Evolutionary conservation across 2,329 filamentous ascomycete species (phyloP), one percentile per base, ranked within the genome.

Genomic region (Penicillium sp.): DNA sequence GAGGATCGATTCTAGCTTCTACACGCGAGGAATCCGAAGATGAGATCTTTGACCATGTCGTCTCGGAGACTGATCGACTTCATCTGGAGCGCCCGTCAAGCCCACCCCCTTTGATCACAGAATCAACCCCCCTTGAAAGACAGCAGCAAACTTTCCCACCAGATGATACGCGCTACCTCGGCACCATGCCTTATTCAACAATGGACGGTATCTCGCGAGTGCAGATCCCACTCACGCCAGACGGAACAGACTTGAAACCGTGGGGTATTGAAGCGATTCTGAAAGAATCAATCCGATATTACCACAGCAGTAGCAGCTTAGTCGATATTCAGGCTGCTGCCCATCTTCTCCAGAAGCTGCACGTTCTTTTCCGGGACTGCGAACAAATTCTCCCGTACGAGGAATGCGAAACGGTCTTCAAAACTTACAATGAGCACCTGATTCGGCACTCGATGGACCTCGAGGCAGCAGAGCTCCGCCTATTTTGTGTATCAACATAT

Each of bases 371-470:
- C 49, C 62, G 67, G 9, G 70, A 74, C 15, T 73, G 70, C 47
- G 74, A 76, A 39, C 58, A 69, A 25, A 73, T 78, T 21, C 64
- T 78, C 44, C 74, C 75, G 1, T 73, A 72, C 36, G 68, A 74
- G 52, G 82, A 86, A 64, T 76, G 82, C 49, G 83, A 86, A 66
- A 74, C 77, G 45, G 81, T 86, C 42, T 78, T 86, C 42, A 76
- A 79, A 41, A 75, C 79, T 4, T 87, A 87, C 68, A 83, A 87
- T 69, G 79, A 81, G 49, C 82, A 83, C 55, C 75, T 88, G 12
- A 61, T 77, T 29, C 71, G 75, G 35, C 75, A 77, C 47, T 73
- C 70, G n/a, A 76, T 78, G 74, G 73, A 75, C 45, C 58, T 77
- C 17, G 75, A 77, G 61, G 84, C 84, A 6, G 82, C 83, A 10